Evolutionary conservation across 2,329 filamentous ascomycete species (phyloP), one percentile per base, ranked within the genome.

Genomic region (Pestalotiopsis sp.): DNA sequence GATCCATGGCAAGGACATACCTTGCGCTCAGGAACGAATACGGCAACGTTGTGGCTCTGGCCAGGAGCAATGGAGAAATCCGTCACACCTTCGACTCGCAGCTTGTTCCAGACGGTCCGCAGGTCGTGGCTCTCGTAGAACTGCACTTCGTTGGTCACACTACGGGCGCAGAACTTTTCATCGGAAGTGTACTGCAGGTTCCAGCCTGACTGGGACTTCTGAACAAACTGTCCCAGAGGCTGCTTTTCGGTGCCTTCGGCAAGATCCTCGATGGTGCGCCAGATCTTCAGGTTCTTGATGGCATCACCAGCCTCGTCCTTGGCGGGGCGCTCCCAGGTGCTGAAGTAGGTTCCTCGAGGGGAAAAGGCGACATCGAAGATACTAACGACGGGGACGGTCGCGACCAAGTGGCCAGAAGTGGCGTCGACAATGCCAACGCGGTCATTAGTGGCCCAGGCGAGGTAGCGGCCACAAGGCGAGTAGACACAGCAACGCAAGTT

Each of bases 361-460:
- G 96, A 99, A 83, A 99, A 99, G 73, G 92, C 93, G 70, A 99
- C 85, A 81, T 99, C 96, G 84, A 93, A 97, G 73, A 98, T 94
- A 78, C 97, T 95, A 69, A 91, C 84, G 58, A 94, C 89, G 69
- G 91, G 88, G 64, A 99, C 88, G 45, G 87, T 91, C 71, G 94
- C 90, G 77, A 97, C 85, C 73, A 92, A 83, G 75, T 91, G 85
- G 76, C 95, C 95, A 73, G 85, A 87, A 59, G 92, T 92, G 72
- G 95, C 89, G 80, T 98, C 93, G 76, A 97, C 87, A 73, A 98
- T 91, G 74, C 88, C 91, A 77, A 99, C 95, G 78, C 90, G 91
- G 76, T 97, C 94, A 72, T 91, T 92, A 71, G 93, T 93, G 74
- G 95, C 95, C 92, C 93, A 99, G 72, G 94, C 95, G 83, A 98